Base-by-base conservation (phyloP, 306 rosid genomes). In the Gillenia trifoliata region DNA sequence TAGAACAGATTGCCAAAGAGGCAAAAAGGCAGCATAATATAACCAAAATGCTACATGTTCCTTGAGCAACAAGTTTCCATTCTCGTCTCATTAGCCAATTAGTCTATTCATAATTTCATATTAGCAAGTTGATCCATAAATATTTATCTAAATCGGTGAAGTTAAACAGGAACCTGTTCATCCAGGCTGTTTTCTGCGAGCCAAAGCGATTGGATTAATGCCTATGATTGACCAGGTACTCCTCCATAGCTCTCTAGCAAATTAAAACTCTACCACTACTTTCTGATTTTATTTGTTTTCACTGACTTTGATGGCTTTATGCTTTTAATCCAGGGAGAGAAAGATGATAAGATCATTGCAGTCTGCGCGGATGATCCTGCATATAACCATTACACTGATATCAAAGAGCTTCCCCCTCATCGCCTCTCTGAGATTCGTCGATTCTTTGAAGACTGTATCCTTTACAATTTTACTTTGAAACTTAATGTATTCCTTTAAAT, bases 351-450 rank as follows among this genome's bases (percentile, higher is more conserved):
- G 82, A 90, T 94, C 72, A 94, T 94, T 73, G 98, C 98, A 40
- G 96, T 94, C 15, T 92, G 99, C 36, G 98, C 88, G 55, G 98
- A 94, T 82, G 99, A 94, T 90, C 99, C 99, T 0, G 98, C 88
- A 70, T 94, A 85, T 64, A 92, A 85, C 78, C 98, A 94, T 81
- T 94, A 83, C 50, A 85, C 52, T 8, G 96, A 89, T 84, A 87
- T 77, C 67, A 83, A 73, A 74, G 96, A 94, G 84, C 97, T 92
- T 68, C 77, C 95, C 23, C 96, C 97, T 71, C 97, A 94, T 75
- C 96, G 99, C 74, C 92, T 94, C 30, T 64, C 85, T 10, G 98
- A 90, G 86, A 94, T 94, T 31, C 88, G 93, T 1, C 91, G 97
- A 76, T 94, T 94, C 96, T 94, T 94, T 57, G 99, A 94, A 87